A percentile compares a stretch with the other conserved stretches of the same genome.
Evolutionary conservation across 2,329 filamentous ascomycete species (phyloP).

Genomic region (Anthostomella pinea): DNA sequence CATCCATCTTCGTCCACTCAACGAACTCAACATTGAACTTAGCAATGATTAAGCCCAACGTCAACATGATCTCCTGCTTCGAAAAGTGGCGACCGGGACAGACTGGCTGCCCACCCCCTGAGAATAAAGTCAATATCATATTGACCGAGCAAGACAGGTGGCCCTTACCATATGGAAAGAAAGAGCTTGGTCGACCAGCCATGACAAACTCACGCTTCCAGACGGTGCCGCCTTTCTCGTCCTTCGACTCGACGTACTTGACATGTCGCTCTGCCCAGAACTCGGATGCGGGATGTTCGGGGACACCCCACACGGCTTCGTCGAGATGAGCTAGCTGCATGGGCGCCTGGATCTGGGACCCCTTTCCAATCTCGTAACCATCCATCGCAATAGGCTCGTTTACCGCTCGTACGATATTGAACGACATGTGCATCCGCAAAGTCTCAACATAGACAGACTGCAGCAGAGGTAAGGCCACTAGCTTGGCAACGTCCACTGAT

Average conservation of each 20-base stretch:
- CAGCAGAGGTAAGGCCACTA: slow-evolving; percentile 18
- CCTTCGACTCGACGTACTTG: neutral
- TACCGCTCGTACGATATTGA: slow-evolving; percentile 17
- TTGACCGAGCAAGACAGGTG: neutral
- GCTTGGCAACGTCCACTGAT: slow-evolving; percentile 7
- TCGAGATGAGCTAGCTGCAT: slow-evolving; percentile 14
- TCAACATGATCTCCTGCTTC: slow-evolving; percentile 38
- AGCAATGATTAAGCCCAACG: slow-evolving; percentile 30
- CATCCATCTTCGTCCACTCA: slow-evolving; percentile 14
- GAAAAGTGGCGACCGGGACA: slow-evolving; percentile 41
- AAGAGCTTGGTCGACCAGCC: slow-evolving; percentile 1
- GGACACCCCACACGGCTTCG: slow-evolving; percentile 14
- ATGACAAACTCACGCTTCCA: neutral
- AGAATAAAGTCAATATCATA: neutral
- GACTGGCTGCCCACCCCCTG: slow-evolving; percentile 33
- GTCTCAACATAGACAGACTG: slow-evolving; percentile 23
- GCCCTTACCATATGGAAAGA: slow-evolving; percentile 2
- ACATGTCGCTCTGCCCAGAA: slow-evolving; percentile 12
- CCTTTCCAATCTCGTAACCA: slow-evolving; percentile 12
- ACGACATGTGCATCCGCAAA: slow-evolving; percentile 20
- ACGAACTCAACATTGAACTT: slow-evolving; percentile 33
- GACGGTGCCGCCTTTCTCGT: neutral
- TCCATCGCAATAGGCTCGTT: slow-evolving; percentile 8
- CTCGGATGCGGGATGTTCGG: slow-evolving; percentile 10
- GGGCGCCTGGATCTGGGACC: slow-evolving; percentile 16